A percentile compares a stretch with the other conserved stretches of the same genome.
These are phyloP conservation scores for Barnettozyma botsteinii DNA, from an alignment of 805 yeast genomes.

Conservation along the genomic window DNA sequence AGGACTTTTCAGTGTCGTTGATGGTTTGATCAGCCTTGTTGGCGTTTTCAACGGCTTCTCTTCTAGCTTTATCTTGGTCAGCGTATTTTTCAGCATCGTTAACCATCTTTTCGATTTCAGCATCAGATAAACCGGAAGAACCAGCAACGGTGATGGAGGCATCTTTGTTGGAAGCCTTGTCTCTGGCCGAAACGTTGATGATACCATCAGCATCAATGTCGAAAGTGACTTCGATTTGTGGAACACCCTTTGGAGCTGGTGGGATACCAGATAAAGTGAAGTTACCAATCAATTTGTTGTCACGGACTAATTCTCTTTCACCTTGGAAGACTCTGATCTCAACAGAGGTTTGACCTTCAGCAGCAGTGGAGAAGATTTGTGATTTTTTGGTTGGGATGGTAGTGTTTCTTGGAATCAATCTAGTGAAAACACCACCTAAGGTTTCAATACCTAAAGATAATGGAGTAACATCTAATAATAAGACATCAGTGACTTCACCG, in stretches of 20 bases:
- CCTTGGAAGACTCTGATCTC: slow-evolving; percentile 78
- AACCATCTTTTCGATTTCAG: slow-evolving; percentile 56
- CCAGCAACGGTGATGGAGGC: slow-evolving; percentile 64
- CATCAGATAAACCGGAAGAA: slow-evolving; percentile 55
- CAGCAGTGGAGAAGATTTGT: slow-evolving; percentile 86
- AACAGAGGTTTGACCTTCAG: slow-evolving; percentile 80
- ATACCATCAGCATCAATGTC: slow-evolving; percentile 81
- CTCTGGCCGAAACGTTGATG: slow-evolving; percentile 78
- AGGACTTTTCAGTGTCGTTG: slow-evolving; percentile 83
- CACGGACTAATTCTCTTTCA: slow-evolving; percentile 72
- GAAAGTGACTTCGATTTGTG: slow-evolving; percentile 72
- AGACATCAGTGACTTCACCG: slow-evolving; percentile 77
- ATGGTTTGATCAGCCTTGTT: slow-evolving; percentile 79
- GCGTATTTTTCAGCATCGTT: slow-evolving; percentile 56
- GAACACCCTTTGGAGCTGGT: slow-evolving; percentile 72
- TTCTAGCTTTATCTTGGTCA: slow-evolving; percentile 50
- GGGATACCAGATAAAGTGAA: slow-evolving; percentile 71
- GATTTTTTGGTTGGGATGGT: slow-evolving; percentile 99
- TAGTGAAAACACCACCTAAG: slow-evolving; percentile 99
- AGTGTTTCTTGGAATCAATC: slow-evolving; percentile 98
- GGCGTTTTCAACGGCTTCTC: slow-evolving; percentile 65
- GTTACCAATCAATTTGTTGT: slow-evolving; percentile 73
- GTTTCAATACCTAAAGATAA: slow-evolving; percentile 99
- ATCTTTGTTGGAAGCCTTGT: slow-evolving; percentile 75
- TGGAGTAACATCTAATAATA: slow-evolving; percentile 85